Base-by-base conservation (phyloP, 257 asterid species). In the Capsicum baccatum region DNA sequence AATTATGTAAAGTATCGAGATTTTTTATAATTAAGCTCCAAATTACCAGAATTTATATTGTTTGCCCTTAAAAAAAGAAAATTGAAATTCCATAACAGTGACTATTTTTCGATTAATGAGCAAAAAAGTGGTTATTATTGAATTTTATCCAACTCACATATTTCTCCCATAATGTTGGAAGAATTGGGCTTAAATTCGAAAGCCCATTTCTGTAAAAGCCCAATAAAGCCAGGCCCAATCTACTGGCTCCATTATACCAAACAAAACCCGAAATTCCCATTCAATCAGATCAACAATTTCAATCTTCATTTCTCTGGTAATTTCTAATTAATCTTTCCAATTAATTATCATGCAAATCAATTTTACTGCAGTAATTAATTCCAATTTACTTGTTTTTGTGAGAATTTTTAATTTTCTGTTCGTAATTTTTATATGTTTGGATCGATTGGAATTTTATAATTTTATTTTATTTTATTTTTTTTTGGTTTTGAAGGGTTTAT, bases 241-340 rank as follows among this genome's bases (percentile, higher is more conserved):
- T 13, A 42, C 26, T 70, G 14, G 11, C 52, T 13, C 15, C 76
- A 37, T 0, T 50, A 39, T 70, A 0, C 56, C 35, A 17, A 44
- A 70, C 79, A 70, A 70, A 70, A 44, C 37, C 57, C 57, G 56
- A 5, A 70, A 17, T 70, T 70, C 79, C 44, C 79, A 47, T 71
- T 67, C 58, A 9, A 71, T 47, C 58, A 21, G 58, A 47, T 47
- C 58, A 71, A 47, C 58, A 12, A 9, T n/a, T 47, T n/a, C 79
- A 71, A 71, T 71, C 58, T 47, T 3, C 37, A 10, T 71, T 71
- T 17, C 26, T 5, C 39, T 47, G 79, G 79, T 71, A 71, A 35
- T 2, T 71, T 71, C 44, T 70, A 44, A 9, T 26, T 39, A 5
- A 12, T 55, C 5, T 3, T 55, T 55, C 59, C 17, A 8, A 21